Evolutionary conservation across 495 filamentous ascomycete genomes (phyloP), one percentile per base, ranked within the genome.

Genomic region (Penicillium roqueforti): DNA sequence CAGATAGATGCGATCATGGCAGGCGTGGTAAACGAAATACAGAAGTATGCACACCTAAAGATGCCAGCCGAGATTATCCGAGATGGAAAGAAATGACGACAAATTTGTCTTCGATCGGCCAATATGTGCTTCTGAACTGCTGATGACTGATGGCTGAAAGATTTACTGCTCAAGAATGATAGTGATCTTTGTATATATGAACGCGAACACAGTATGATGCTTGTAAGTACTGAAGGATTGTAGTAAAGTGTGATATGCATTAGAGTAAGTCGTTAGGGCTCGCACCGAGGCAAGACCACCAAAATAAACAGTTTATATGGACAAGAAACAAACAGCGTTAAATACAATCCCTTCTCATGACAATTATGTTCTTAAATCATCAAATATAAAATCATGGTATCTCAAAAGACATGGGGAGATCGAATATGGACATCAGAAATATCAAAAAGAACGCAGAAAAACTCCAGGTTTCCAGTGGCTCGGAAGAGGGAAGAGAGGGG

Each of bases 51-150:
- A 3, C 81, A 88, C 59, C 76, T 92, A 32, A 80, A 78, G 59
- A 70, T 90, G 32, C 84, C 83, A 40, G 83, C 84, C 41, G 87
- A 91, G 61, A 90, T 91, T 47, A 81, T 92, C 56, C 80, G 87
- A 48, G 87, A 91, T 58, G 87, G 87, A 11, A 87, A 91, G 67
- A 77, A 82, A 61, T 78, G 87, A 52, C 74, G 87, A 48, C 82
- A 78, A 51, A 67, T 68, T 8, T 63, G 60, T 47, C 57, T 68
- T 37, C 60, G 61, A 14, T 64, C 69, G 1, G 31, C 60, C 19
- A 56, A 54, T 18, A 20, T 48, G 16, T 47, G 39, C 11, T 41
- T 53, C 6, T 52, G 47, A 55, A n/a, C 32, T 36, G 32, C 32
- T n/a, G n/a, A n/a, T n/a, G n/a, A n/a, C n/a, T n/a, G n/a, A 31